Evolutionary conservation across 176 grass and related monocot genomes (phyloP), one percentile per base, ranked within the genome.

Genomic region (Juncus effusus): DNA sequence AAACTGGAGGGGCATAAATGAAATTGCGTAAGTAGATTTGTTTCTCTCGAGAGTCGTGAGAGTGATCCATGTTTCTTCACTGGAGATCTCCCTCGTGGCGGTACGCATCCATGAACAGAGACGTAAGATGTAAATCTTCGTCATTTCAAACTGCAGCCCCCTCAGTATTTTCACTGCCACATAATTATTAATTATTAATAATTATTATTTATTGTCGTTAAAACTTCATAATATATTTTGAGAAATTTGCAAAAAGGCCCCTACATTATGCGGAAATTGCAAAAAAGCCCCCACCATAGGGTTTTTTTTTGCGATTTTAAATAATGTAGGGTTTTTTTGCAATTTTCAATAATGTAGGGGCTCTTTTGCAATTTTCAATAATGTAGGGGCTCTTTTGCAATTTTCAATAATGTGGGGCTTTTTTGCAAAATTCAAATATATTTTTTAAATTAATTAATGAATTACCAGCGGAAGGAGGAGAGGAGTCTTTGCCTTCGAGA

Each of bases 1-100:
- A 71, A 99, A 99, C 72, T 82, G 83, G 54, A 99, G 85, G 14
- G 88, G 94, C 83, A 99, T 83, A 72, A 78, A 72, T 37, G 94
- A 99, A 99, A 99, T 99, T 82, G 94, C 83, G 73, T 99, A 99
- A 4, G 76, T 73, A 56, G 94, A 99, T 57, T 81, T 99, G 76
- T 99, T 93, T 50, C 94, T 83, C 67, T 93, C 94, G 19, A 99
- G 83, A 42, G 85, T 90, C 75, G 89, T 82, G 45, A 99, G 82
- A 81, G 78, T 89, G 75, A 79, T 54, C 94, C 94, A 99, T 61
- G 69, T 91, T 76, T 99, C 94, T 39, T 90, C 79, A 70, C 83
- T 89, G 35, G 85, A 75, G 52, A 99, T 80, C 69, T 85, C 89
- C 89, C 84, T 99, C 28, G 85, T 99, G 54, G 75, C 84, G 63